Evolutionary conservation across 306 rosid genomes (phyloP), one percentile per base, ranked within the genome.

Genomic region (Ormosia emarginata): DNA sequence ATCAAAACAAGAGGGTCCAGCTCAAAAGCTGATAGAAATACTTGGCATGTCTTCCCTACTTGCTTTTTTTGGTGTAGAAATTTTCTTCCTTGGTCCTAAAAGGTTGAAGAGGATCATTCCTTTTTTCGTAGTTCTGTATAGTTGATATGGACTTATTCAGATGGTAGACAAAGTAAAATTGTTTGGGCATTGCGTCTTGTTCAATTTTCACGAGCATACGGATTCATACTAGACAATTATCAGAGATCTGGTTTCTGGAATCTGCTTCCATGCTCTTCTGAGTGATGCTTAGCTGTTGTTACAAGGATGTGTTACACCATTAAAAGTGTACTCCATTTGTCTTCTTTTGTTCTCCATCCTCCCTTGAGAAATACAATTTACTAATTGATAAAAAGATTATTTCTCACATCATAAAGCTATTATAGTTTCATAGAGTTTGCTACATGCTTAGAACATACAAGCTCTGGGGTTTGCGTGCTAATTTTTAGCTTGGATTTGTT

Each of bases 401-500:
- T 74, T 55, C 67, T 73, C 66, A 41, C 57, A 15, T 59, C 24
- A 34, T 40, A 44, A 32, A 44, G 66, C 58, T 44, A 33, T 67
- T 41, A 36, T 39, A 65, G 50, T 34, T 70, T 15, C 18, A 8
- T 5, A 58, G 43, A 62, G 32, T 43, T 59, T 53, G n/a, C 30
- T 37, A 53, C 66, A 53, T 74, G 7, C 62, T 17, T 62, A 33
- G 61, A 72, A 17, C 44, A 44, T 56, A 11, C 39, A 34, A 55
- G 36, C 44, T 11, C 72, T 56, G 24, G 65, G 24, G 65, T 55
- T 53, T 68, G n/a, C 30, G 11, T 81, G 5, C 64, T 11, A 14
- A 74, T 34, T 66, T 84, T 83, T 41, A 29, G 59, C 72, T 76
- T 72, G 37, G 55, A 50, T 52, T 75, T 84, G 57, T 36, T 56